These are phyloP conservation scores for Cercophora scortea DNA, from an alignment of 495 filamentous ascomycete genomes.

Conservation along the genomic window DNA sequence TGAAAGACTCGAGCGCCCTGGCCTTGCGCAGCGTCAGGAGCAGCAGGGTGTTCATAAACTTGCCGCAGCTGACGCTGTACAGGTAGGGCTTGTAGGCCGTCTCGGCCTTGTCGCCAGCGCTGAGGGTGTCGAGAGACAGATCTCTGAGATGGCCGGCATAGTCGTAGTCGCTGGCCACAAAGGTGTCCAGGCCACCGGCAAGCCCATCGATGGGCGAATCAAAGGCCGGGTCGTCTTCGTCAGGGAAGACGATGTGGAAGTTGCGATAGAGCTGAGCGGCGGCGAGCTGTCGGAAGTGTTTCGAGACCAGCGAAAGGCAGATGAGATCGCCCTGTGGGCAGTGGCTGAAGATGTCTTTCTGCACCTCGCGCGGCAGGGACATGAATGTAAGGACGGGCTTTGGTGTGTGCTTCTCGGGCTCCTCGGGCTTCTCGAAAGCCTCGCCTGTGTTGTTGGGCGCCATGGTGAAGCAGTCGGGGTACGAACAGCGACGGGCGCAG, in stretches of 20 bases:
- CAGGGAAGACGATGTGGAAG: constrained; percentile 49
- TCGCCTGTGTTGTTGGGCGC: constrained; percentile 5
- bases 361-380: constrained; percentile 42
- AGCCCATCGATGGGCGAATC: constrained; percentile 43
- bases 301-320: constrained; percentile 45
- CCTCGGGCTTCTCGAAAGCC: neutral
- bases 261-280: constrained; percentile 50
- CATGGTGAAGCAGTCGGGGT: constrained; percentile 4
- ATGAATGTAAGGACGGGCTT: constrained; percentile 21
- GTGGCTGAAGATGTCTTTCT: constrained; percentile 43
- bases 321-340: constrained; percentile 41
- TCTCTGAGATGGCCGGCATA: constrained; percentile 49
- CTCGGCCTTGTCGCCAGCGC: constrained; percentile 36
- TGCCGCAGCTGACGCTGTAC: constrained; percentile 43
- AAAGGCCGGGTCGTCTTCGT: constrained; percentile 41
- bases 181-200: constrained; percentile 49
- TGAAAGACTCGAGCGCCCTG: constrained; percentile 47
- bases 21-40: constrained; percentile 48
- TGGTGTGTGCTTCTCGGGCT: neutral
- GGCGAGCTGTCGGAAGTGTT: constrained; percentile 47
- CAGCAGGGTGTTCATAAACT: constrained; percentile 54
- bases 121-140: constrained; percentile 41
- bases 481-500: neutral
- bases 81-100: constrained; percentile 38
- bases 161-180: constrained; percentile 52